Base-by-base conservation (phyloP, 441 rosid genomes). In the Pelargonium australe region DNA sequence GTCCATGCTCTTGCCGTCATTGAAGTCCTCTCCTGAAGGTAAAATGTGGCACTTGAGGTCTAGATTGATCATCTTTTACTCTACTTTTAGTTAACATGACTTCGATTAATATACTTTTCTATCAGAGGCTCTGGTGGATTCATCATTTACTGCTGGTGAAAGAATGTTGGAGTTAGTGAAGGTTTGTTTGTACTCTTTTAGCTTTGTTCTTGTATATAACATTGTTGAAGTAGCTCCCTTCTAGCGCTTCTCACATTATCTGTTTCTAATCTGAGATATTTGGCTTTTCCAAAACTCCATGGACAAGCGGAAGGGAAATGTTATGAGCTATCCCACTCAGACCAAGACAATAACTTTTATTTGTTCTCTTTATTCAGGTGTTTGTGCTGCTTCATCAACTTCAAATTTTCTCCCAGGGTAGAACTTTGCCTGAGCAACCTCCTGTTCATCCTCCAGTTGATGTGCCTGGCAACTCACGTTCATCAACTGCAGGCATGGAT, bases 331-430 rank as follows among this genome's bases (percentile, higher is more conserved):
- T 5, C 40, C 40, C 40, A 34, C 40, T 34, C 40, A 34, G 40
- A 34, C 40, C 40, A 34, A 5, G 40, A 34, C 40, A 34, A 34
- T 34, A 34, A 34, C 53, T 68, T 43, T 69, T 51, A n/a, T 31
- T 11, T 12, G 55, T 6, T 71, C 82, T 62, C 70, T 47, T 61
- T 73, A 5, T 44, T 67, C 72, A 95, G 99, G 93, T 86, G 67
- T 92, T 89, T 75, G 95, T 92, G 61, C 95, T 92, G 64, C 95
- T 82, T 81, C 97, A 85, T 81, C 99, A 92, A 79, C 91, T 95
- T 76, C 91, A 84, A 72, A 74, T 86, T 69, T 95, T 95, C 81
- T 87, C 91, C 68, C 80, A 78, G 19, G 97, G 96, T 68, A 85
- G 80, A 81, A 67, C 85, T 62, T 85, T 89, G 70, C 91, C 97